Conservation (phyloP, 345 rosid genomes). For the Aquilaria sinensis region DNA sequence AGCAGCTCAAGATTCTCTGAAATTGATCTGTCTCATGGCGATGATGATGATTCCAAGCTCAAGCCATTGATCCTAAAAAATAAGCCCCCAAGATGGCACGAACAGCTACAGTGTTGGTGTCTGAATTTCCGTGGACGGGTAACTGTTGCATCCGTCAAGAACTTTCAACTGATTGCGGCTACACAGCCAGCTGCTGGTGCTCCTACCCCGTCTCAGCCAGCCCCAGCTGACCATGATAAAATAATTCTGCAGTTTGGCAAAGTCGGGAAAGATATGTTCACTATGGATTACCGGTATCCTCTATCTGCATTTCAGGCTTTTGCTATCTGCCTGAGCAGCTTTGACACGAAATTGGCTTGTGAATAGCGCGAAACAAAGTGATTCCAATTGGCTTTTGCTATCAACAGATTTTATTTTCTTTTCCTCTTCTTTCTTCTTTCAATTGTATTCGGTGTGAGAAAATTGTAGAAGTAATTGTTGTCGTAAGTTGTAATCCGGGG, state of each 20-base stretch:
- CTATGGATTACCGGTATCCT: conserved; percentile 96
- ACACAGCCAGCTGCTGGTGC: conserved; percentile 35
- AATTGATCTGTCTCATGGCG: conserved; percentile 5
- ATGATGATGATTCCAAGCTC: conserved; percentile 22
- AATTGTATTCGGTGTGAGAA: neutral
- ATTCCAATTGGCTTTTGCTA: neutral
- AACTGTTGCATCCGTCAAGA: conserved; percentile 63
- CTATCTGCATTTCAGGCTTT: conserved; percentile 96
- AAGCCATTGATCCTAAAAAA: conserved; percentile 49
- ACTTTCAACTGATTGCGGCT: conserved; percentile 52
- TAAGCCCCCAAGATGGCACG: conserved; percentile 72
- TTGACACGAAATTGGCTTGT: conserved; percentile 98
- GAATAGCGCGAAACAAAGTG: conserved; percentile 41
- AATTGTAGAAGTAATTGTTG: conserved; percentile 11
- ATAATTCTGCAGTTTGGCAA: conserved; percentile 95
- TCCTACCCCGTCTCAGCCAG: conserved; percentile 31
- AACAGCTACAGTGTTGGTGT: conserved; percentile 65
- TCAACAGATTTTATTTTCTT: neutral
- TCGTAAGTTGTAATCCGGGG: neutral
- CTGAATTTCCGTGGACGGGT: conserved; percentile 61
- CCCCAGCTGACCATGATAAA: conserved; percentile 65
- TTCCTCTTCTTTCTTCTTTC: neutral
- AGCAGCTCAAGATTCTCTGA: conserved; percentile 45
- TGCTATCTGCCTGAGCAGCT: conserved; percentile 98
- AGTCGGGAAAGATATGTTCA: conserved; percentile 95